Conservation (phyloP, 768 basidiomycete genomes). For the Hygrocybe punicea region DNA sequence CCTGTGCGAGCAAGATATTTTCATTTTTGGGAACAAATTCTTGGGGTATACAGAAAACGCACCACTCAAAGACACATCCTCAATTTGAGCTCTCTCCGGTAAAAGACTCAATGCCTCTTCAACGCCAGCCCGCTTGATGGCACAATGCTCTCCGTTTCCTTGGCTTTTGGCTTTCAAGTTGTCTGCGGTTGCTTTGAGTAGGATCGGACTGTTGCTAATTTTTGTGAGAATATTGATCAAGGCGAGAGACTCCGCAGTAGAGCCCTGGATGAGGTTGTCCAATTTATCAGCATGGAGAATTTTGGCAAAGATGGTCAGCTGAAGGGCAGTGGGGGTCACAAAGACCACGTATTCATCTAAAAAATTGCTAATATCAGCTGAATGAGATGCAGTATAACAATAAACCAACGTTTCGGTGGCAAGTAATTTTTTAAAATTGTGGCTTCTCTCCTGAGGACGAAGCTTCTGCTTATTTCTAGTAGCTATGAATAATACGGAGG, state of each 20-base stretch:
- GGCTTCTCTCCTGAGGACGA: slow-evolving; percentile 87
- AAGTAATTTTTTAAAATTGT: slow-evolving; percentile 76
- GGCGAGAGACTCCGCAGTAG: slow-evolving; percentile 73
- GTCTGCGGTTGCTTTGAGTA: slow-evolving; percentile 77
- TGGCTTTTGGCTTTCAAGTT: slow-evolving; percentile 46
- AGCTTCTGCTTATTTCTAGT: slow-evolving; percentile 70
- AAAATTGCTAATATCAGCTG: neutral
- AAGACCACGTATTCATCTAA: slow-evolving; percentile 99
- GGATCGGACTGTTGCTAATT: slow-evolving; percentile 87
- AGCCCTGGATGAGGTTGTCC: slow-evolving; percentile 63
- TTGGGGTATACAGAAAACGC: slow-evolving; percentile 13
- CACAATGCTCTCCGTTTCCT: slow-evolving; percentile 33
- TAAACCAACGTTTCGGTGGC: slow-evolving; percentile 80
- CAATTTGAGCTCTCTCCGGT: slow-evolving; percentile 56
- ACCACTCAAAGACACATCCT: slow-evolving; percentile 83
- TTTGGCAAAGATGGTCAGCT: slow-evolving; percentile 71
- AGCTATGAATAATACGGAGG: slow-evolving; percentile 43
- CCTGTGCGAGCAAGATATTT: slow-evolving; percentile 44
- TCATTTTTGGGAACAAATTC: neutral
- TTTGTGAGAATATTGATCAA: slow-evolving; percentile 81
- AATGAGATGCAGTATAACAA: neutral
- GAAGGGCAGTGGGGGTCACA: slow-evolving; percentile 79
- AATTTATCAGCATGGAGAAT: slow-evolving; percentile 72
- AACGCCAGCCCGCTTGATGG: slow-evolving; percentile 47
- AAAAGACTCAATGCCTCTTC: slow-evolving; percentile 59